phyloP scores from a whole-genome alignment of 2,329 filamentous ascomycete genomes.

The Alternaria angustiovoidea region DNA sequence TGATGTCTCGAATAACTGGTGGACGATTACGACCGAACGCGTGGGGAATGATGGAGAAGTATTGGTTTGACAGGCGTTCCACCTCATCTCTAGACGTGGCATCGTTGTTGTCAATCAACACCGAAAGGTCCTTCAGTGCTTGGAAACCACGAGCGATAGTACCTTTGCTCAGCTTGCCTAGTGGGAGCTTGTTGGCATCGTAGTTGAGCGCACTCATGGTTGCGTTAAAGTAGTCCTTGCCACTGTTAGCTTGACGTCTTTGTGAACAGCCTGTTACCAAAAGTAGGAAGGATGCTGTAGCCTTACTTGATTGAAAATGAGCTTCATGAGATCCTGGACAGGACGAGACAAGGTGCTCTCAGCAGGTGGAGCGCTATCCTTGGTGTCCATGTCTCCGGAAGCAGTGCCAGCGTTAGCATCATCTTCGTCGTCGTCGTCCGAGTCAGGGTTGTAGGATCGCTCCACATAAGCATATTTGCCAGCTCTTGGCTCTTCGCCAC shows the following conservation, averaged over 20 bases:
- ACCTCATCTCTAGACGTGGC: slow-evolving; percentile 60
- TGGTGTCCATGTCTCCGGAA: slow-evolving; percentile 13
- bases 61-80: slow-evolving; percentile 75
- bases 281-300: neutral
- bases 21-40: slow-evolving; percentile 77
- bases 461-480: slow-evolving; percentile 83
- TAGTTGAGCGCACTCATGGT: slow-evolving; percentile 75
- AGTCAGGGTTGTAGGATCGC: slow-evolving; percentile 75
- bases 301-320: slow-evolving; percentile 77
- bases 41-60: slow-evolving; percentile 85
- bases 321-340: slow-evolving; percentile 73
- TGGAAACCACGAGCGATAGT: slow-evolving; percentile 80
- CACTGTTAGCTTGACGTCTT: neutral
- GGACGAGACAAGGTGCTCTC: slow-evolving; percentile 65
- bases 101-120: slow-evolving; percentile 65
- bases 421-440: slow-evolving; percentile 53
- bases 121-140: slow-evolving; percentile 76
- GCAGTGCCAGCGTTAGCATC: slow-evolving; percentile 16
- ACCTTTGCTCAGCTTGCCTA: slow-evolving; percentile 83
- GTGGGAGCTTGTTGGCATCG: slow-evolving; percentile 76
- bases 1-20: slow-evolving; percentile 67
- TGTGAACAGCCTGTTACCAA: neutral
- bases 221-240: slow-evolving; percentile 67
- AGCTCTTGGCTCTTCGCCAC: slow-evolving; percentile 63
- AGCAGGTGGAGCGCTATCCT: slow-evolving; percentile 37